phyloP scores from a whole-genome alignment of 2,329 filamentous ascomycete genomes.

The Penicillium vulpinum region DNA sequence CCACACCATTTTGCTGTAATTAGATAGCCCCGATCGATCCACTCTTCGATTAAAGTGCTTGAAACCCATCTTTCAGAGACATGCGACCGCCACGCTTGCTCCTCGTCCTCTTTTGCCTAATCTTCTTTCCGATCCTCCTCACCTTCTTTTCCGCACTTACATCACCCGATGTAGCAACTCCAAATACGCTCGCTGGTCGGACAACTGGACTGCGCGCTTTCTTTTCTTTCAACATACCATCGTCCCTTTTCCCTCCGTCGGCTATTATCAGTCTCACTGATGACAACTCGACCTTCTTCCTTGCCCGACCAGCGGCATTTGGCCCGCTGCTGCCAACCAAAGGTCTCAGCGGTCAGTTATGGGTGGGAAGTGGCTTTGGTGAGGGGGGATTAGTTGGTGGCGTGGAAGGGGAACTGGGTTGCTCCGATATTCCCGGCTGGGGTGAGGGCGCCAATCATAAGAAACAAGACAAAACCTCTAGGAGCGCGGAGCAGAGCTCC shows the following conservation, averaged over 20 bases:
- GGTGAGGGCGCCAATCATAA: slow-evolving; percentile 57
- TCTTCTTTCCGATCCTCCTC: slow-evolving; percentile 51
- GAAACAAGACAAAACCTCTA: slow-evolving; percentile 25
- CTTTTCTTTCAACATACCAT: slow-evolving; percentile 72
- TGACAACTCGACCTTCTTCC: slow-evolving; percentile 96
- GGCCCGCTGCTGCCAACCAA: slow-evolving; percentile 73
- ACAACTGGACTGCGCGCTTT: slow-evolving; percentile 56
- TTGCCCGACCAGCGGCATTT: slow-evolving; percentile 89
- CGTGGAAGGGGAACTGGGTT: slow-evolving; percentile 83
- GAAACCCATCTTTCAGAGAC: slow-evolving; percentile 17
- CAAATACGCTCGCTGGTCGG: slow-evolving; percentile 39
- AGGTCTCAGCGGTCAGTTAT: slow-evolving; percentile 84
- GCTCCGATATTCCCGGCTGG: slow-evolving; percentile 92
- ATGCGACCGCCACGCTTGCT: slow-evolving; percentile 52
- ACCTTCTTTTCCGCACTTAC: slow-evolving; percentile 50
- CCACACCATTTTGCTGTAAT: background rate
- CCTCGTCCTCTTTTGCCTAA: slow-evolving; percentile 48
- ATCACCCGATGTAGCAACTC: slow-evolving; percentile 39
- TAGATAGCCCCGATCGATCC: background rate
- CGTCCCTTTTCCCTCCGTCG: slow-evolving; percentile 90
- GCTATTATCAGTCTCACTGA: slow-evolving; percentile 95
- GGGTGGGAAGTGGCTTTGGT: slow-evolving; percentile 89
- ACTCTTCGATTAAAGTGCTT: slow-evolving; percentile 1
- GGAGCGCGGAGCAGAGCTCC: slow-evolving; percentile 20
- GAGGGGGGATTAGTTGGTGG: slow-evolving; percentile 59